Evolutionary conservation across 2,329 filamentous ascomycete species (phyloP), one percentile per base, ranked within the genome.

Genomic region (Dichotomopilus funicola): DNA sequence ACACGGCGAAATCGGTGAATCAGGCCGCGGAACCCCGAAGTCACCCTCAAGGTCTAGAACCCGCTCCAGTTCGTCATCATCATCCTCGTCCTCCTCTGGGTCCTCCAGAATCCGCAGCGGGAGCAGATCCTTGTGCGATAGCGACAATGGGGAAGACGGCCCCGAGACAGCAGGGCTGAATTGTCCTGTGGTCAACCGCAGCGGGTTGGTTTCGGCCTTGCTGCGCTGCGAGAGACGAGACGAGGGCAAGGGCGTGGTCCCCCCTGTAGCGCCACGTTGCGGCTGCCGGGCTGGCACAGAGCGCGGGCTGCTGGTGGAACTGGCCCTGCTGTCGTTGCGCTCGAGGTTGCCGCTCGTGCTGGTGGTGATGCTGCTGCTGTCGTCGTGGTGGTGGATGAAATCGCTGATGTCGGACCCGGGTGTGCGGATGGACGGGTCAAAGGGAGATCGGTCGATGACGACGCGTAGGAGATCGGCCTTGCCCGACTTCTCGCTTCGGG

Each of bases 1-100:
- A 6, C 36, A 54, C 35, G 64, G 64, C 36, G 61, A 62, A 43
- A 68, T 64, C 1, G 69, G 65, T 40, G 69, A 71, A 55, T 70
- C 68, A 0, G 68, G 68, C 6, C 68, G 61, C 6, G 67, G 67
- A 5, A 69, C 54, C 31, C 62, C 67, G 3, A 46, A 56, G 31
- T 61, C 37, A 2, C 19, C 19, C 19, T 27, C 19, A 2, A 27
- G 19, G 19, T 27, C 19, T 3, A 27, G 19, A 2, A 27, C 19
- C 19, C 19, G 2, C 19, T 27, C 19, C 3, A 27, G 19, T 27
- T 27, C 19, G 37, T 38, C 37, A 38, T 38, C 37, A 13, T 42
- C 7, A n/a, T 42, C 60, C 5, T 61, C 58, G 12, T 61, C 57
- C 40, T 63, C 63, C 4, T 51, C 52, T n/a, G 54, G 56, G 5